A percentile compares a stretch with the other conserved stretches of the same genome.
phyloP scores from a whole-genome alignment of 2,329 filamentous ascomycete genomes.

The Claviceps citrina region DNA sequence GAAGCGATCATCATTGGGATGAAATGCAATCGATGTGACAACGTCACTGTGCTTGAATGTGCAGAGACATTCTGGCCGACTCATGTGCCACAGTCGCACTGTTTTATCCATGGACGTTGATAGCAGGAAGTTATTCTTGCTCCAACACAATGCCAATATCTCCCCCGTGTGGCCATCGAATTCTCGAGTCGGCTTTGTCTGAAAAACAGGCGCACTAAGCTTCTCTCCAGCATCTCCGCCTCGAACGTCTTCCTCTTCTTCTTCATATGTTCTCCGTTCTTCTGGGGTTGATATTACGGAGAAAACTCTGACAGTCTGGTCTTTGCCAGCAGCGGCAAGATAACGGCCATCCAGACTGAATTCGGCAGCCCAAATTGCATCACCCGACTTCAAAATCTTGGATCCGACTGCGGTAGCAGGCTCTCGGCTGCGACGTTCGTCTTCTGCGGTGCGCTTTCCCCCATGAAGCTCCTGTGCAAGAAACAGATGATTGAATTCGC shows the following conservation, averaged over 20 bases:
- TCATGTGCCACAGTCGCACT: constrained; percentile 85
- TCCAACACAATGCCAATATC: constrained; percentile 88
- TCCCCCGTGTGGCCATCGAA: constrained; percentile 75
- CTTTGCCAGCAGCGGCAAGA: constrained; percentile 81
- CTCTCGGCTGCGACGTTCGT: constrained; percentile 14
- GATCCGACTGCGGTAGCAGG: constrained; percentile 24
- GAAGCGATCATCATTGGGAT: constrained; percentile 88
- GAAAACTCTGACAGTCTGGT: constrained; percentile 76
- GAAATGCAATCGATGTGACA: constrained; percentile 87
- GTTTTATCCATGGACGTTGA: constrained; percentile 98
- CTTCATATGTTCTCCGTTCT: constrained; percentile 59
- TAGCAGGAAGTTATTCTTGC: constrained; percentile 94
- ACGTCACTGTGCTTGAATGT: constrained; percentile 92
- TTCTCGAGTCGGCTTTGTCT: constrained; percentile 59
- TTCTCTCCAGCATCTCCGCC: constrained; percentile 32
- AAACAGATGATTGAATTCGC: constrained; percentile 76
- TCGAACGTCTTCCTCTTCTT: constrained; percentile 30
- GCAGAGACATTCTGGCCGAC: constrained; percentile 70
- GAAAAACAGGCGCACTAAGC: constrained; percentile 82
- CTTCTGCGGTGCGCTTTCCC: constrained; percentile 26
- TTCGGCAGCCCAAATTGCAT: constrained; percentile 81
- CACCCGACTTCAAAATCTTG: constrained; percentile 29
- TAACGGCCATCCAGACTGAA: constrained; percentile 88
- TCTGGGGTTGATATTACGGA: constrained; percentile 70
- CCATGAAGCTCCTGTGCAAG: constrained; percentile 76